Base-by-base conservation (phyloP, 148 eudicot species). In the Mesembryanthemum crystallinum region DNA sequence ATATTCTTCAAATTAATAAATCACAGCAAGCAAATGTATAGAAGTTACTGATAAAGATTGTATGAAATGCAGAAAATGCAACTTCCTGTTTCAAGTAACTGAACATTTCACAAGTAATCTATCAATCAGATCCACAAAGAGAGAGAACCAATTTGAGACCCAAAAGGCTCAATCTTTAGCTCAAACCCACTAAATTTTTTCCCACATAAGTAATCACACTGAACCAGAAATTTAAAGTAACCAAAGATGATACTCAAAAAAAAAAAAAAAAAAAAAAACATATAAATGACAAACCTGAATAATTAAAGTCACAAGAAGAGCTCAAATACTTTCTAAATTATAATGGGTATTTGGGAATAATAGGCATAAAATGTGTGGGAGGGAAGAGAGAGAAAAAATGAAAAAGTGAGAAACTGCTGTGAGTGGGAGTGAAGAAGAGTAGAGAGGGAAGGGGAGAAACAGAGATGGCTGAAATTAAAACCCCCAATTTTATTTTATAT, bases 121-220 rank as follows among this genome's bases (percentile, higher is more conserved):
- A 35, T 13, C 33, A 21, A 54, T 67, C 67, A 68, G 79, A 76
- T 76, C 79, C 68, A 68, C 66, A 28, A 1, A 42, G 52, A 59
- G 28, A 24, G 49, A 76, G 18, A 67, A 14, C 25, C 21, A 45
- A 62, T 17, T 20, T 15, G 68, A 28, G 43, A 35, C 39, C 17
- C 49, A 65, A n/a, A 65, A 35, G 10, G 51, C 70, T 54, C 62
- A 67, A 67, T 35, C 64, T 15, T 67, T 15, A 39, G 32, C 78
- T 42, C 7, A 55, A 37, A 29, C 18, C 18, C 18, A 64, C 51
- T 20, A 32, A 64, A 14, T 14, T 4, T 1, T n/a, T 33, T 64
- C 24, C 39, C 39, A 21, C 29, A 65, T 27, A 37, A n/a, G 20
- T n/a, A 2, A 39, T 65, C 42, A 45, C 69, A 35, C 35, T 65